Evolutionary conservation across 2,329 filamentous ascomycete species (phyloP), one percentile per base, ranked within the genome.

Genomic region (Nemania diffusa): DNA sequence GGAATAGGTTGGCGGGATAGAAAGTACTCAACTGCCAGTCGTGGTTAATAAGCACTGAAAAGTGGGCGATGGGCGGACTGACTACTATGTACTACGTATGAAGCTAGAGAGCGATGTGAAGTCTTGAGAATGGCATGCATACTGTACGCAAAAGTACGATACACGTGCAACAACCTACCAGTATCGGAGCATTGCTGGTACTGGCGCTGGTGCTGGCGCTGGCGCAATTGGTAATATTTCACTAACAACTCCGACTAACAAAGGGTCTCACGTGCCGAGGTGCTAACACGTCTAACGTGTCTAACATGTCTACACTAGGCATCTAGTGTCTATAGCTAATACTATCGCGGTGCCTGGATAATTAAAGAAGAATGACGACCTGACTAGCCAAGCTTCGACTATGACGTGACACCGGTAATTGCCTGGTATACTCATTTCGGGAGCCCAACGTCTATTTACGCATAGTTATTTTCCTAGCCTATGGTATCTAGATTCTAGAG

Each of bases 1-100:
- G 55, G 64, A 32, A 44, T 60, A 52, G 40, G 26, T 29, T 20
- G 32, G 50, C 26, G n/a, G 40, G n/a, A n/a, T 29, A 20, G 37
- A 5, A 55, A 37, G 24, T 24, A 22, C 55, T 34, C 48, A 64
- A 51, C 65, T 64, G 65, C 56, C 60, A 29, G 11, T 63, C 64
- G n/a, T 4, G 59, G 59, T 63, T 61, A 65, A 57, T 63, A 42
- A 34, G 50, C 34, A 50, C 27, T 37, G 62, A 40, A 32, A 61
- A 55, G 62, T 42, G 56, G 50, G 40, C 7, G 48, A 44, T 32
- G 22, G 13, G 26, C 29, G 7, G n/a, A n/a, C n/a, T n/a, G n/a
- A n/a, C n/a, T n/a, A n/a, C n/a, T n/a, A n/a, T n/a, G n/a, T n/a
- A n/a, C n/a, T n/a, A n/a, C n/a, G n/a, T n/a, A n/a, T n/a, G n/a